Conservation (phyloP, 305 asterid species). For the Fraxinus velutina region DNA sequence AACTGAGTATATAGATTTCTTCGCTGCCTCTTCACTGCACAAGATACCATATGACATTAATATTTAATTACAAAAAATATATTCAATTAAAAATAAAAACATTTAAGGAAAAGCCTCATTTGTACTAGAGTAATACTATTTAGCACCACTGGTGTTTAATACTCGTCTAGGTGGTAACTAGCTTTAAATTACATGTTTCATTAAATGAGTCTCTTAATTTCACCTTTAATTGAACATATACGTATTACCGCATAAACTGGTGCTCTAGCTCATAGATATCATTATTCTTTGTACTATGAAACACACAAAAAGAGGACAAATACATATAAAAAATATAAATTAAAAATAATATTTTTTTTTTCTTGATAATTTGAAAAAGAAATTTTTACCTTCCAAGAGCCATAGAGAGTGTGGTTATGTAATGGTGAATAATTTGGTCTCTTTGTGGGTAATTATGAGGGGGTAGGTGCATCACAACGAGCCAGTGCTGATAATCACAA, state of each 20-base stretch:
- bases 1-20: slow-evolving; percentile 45
- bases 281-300: not conserved
- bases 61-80: not conserved
- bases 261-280: not conserved
- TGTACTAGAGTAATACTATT: not conserved
- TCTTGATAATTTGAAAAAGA: not conserved
- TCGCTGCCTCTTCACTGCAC: slow-evolving; percentile 50
- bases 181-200: not conserved
- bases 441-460: slow-evolving; percentile 33
- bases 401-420: slow-evolving; percentile 35
- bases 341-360: not conserved
- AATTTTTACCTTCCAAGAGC: slow-evolving; percentile 35
- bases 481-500: slow-evolving; percentile 54
- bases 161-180: not conserved
- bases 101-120: not conserved
- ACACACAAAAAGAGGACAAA: not conserved
- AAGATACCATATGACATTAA: not conserved
- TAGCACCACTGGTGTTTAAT: not conserved
- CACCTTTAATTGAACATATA: not conserved
- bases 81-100: not conserved
- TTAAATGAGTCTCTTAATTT: not conserved
- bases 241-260: not conserved
- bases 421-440: slow-evolving; percentile 35
- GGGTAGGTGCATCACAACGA: slow-evolving; percentile 43
- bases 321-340: not conserved